Conservation (phyloP, 108 stramenopile genomes). For the Skeletonema potamos region DNA sequence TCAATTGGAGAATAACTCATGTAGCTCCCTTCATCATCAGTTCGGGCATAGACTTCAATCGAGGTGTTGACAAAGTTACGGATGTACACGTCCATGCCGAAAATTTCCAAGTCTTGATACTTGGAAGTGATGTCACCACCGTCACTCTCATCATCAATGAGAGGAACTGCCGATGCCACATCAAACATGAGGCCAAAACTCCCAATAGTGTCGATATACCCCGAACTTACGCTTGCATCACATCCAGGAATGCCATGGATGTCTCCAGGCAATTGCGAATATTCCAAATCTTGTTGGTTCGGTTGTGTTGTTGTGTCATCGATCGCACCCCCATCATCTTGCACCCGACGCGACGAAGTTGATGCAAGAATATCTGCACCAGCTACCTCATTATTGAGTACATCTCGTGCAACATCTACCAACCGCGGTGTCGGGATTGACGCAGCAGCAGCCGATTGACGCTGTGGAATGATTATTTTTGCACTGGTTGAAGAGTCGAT, state of each 20-base stretch:
- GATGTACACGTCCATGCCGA: slow-evolving; percentile 40
- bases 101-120: slow-evolving; percentile 24
- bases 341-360: neutral
- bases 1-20: slow-evolving; percentile 17
- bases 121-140: neutral
- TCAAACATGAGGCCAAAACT: slow-evolving; percentile 41
- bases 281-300: slow-evolving; percentile 4
- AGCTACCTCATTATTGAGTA: neutral
- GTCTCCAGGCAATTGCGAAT: slow-evolving; percentile 14
- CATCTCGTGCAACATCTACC: slow-evolving; percentile 2
- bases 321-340: neutral
- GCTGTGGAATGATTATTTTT: neutral
- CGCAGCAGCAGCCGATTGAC: neutral
- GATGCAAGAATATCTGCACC: neutral
- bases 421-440: neutral
- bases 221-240: slow-evolving; percentile 10
- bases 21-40: slow-evolving; percentile 1
- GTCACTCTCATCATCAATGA: neutral
- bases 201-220: slow-evolving; percentile 29
- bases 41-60: slow-evolving; percentile 30
- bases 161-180: slow-evolving; percentile 20
- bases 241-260: slow-evolving; percentile 18
- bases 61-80: slow-evolving; percentile 20
- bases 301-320: neutral
- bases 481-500: neutral